Conservation (phyloP, 1,284 basidiomycete species). For the Ganoderma leucocontextum region DNA sequence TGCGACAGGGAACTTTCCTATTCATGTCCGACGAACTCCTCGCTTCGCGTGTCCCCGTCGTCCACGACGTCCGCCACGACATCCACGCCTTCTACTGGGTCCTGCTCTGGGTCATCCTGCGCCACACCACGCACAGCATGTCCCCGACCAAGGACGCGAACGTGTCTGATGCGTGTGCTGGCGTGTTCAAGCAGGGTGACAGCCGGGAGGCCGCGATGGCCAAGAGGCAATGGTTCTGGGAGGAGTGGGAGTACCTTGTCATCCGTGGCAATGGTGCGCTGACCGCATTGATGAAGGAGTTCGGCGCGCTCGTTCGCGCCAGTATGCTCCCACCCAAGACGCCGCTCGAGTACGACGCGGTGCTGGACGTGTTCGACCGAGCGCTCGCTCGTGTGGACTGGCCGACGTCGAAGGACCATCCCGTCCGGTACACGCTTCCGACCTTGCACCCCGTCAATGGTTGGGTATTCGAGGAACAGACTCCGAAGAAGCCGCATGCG, state of each 20-base stretch:
- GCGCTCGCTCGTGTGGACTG: neutral
- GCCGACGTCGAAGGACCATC: neutral
- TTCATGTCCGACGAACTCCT: neutral
- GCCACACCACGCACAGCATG: constrained; percentile 19
- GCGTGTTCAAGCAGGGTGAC: neutral
- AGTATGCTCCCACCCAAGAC: neutral
- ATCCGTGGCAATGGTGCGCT: too few relatives aligned
- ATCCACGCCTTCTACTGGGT: constrained; percentile 34
- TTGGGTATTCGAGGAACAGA: neutral
- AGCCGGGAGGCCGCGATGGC: neutral
- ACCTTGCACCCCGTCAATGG: neutral
- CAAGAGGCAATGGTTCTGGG: too few relatives aligned
- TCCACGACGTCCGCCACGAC: constrained; percentile 26
- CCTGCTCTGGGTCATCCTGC: constrained; percentile 26
- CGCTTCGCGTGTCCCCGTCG: neutral
- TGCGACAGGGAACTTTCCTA: constrained; percentile 2
- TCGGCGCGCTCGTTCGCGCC: neutral
- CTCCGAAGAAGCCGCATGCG: neutral
- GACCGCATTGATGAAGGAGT: neutral
- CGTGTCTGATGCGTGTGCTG: neutral
- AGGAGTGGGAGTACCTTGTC: too few relatives aligned
- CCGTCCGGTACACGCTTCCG: neutral
- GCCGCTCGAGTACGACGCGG: neutral
- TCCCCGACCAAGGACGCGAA: neutral
- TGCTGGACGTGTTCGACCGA: neutral